Conservation (phyloP, 2,329 filamentous ascomycete species). For the Plenodomus tracheiphilus region DNA sequence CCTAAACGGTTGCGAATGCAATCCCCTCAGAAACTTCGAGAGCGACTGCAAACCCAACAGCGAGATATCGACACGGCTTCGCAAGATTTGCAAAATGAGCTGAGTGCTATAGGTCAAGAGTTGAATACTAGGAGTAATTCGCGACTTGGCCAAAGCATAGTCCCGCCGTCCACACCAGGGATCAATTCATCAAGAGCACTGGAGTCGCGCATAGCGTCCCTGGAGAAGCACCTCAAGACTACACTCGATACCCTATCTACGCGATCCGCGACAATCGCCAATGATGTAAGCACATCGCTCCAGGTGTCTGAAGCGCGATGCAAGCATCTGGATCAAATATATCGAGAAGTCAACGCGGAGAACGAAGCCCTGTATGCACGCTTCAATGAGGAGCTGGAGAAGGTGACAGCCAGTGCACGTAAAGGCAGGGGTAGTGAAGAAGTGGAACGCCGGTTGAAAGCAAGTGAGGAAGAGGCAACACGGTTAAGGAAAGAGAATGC, state of each 20-base stretch:
- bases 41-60: conserved; percentile 83
- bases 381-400: conserved; percentile 88
- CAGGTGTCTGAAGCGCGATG: conserved; percentile 76
- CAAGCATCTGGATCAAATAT: conserved; percentile 82
- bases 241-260: conserved; percentile 40
- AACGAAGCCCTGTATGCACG: conserved; percentile 91
- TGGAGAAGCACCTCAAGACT: conserved; percentile 68
- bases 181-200: conserved; percentile 43
- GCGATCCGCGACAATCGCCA: conserved; percentile 57
- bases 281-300: conserved; percentile 72
- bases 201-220: conserved; percentile 61
- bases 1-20: conserved; percentile 54
- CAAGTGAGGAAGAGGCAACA: conserved; percentile 75
- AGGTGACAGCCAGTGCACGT: conserved; percentile 72
- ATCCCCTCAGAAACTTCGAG: conserved; percentile 69
- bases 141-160: conserved; percentile 38
- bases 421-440: conserved; percentile 79
- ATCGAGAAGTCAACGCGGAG: conserved; percentile 84
- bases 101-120: conserved; percentile 80
- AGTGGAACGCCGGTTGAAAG: conserved; percentile 69
- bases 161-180: conserved; percentile 24
- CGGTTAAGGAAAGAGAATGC: conserved; percentile 84
- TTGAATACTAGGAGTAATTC: conserved; percentile 56
- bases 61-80: conserved; percentile 72
- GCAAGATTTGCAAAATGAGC: conserved; percentile 70